A percentile compares a stretch with the other conserved stretches of the same genome.
These are phyloP conservation scores for Opeltia flavorubescens DNA, from an alignment of 495 filamentous ascomycete genomes.

Conservation along the genomic window DNA sequence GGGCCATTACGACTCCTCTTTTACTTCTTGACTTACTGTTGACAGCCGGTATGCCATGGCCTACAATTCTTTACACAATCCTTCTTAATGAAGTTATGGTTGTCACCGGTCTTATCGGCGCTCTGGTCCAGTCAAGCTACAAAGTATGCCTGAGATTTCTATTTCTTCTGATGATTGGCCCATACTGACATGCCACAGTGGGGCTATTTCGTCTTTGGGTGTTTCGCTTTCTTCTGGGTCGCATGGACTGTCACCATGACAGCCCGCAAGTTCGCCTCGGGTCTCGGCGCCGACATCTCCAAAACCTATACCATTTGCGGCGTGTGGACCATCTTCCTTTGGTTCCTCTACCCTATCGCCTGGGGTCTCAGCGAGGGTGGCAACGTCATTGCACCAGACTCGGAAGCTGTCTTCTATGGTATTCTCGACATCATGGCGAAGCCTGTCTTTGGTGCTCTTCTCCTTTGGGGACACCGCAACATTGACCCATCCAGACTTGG, in stretches of 20 bases:
- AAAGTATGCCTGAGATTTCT: conserved; percentile 23
- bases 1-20: conserved; percentile 35
- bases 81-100: conserved; percentile 51
- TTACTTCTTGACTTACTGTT: conserved; percentile 47
- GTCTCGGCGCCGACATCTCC: conserved; percentile 33
- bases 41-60: conserved; percentile 49
- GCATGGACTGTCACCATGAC: conserved; percentile 45
- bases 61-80: conserved; percentile 47
- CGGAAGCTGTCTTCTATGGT: conserved; percentile 56
- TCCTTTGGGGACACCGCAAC: conserved; percentile 39
- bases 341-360: conserved; percentile 53
- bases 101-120: conserved; percentile 45
- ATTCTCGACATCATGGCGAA: conserved; percentile 48
- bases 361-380: conserved; percentile 57
- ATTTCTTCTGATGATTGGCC: no score
- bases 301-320: conserved; percentile 38
- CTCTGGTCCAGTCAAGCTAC: conserved; percentile 38
- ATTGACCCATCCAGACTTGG: conserved; percentile 38
- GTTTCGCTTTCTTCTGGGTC: conserved; percentile 34
- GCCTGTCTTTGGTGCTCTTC: conserved; percentile 37
- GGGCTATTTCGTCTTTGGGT: conserved; percentile 53
- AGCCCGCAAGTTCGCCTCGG: conserved; percentile 37
- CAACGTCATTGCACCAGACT: conserved; percentile 49
- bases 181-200: conserved; percentile 11
- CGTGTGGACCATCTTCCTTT: conserved; percentile 33